Conservation (phyloP, 202 grass and related monocot species). For the Zizania palustris region DNA sequence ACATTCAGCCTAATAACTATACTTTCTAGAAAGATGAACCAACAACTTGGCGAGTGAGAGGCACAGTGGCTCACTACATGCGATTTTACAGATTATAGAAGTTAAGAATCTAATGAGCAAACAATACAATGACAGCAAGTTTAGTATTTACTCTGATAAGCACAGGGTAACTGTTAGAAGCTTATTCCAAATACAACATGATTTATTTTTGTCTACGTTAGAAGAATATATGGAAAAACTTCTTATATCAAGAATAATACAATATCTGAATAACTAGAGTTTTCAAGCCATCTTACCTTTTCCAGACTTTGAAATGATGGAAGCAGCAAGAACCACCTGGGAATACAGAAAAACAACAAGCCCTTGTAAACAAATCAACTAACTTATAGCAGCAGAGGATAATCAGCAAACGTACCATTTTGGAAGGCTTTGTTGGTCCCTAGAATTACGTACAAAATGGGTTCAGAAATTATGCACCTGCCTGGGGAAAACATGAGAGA, state of each 20-base stretch:
- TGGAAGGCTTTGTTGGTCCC: conserved; percentile 18
- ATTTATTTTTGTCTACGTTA: background rate
- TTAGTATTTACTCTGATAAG: conserved; percentile 1
- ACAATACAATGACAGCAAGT: conserved; percentile 2
- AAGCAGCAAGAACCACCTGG: conserved; percentile 85
- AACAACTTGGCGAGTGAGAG: background rate
- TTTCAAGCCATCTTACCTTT: conserved; percentile 55
- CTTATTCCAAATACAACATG: background rate
- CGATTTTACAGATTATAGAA: background rate
- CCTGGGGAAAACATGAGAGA: background rate
- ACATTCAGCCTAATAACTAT: background rate
- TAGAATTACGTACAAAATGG: conserved; percentile 17
- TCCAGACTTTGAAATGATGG: conserved; percentile 72
- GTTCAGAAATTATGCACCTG: conserved; percentile 14
- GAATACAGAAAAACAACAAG: conserved; percentile 31
- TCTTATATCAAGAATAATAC: background rate
- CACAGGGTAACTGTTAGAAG: background rate
- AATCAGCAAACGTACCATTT: conserved; percentile 47
- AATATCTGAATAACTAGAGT: conserved; percentile 26
- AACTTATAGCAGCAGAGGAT: background rate
- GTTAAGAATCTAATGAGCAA: conserved; percentile 3
- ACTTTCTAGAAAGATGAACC: background rate
- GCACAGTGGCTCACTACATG: background rate
- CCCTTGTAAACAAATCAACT: background rate
- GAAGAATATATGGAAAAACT: background rate